Conservation (phyloP, 2,329 filamentous ascomycete species). For the Aspergillus carbonarius region DNA sequence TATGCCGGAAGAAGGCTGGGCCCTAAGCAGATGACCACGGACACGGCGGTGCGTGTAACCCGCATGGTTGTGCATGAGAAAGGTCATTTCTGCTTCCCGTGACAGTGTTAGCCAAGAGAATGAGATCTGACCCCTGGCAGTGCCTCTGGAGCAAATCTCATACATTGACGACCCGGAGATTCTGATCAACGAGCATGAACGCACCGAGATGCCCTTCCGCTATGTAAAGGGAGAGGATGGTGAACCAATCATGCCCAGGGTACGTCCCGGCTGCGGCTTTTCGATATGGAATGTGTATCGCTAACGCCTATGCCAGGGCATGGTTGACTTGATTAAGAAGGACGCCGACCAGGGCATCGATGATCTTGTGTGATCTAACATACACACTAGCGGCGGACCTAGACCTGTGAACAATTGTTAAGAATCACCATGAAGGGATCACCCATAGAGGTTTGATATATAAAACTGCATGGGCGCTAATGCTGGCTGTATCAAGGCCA, state of each 20-base stretch:
- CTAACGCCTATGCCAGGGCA: conserved; percentile 62
- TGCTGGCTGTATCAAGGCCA: background rate
- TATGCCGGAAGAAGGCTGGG: conserved; percentile 85
- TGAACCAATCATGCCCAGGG: conserved; percentile 86
- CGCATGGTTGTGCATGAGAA: conserved; percentile 82
- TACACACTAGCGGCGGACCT: background rate
- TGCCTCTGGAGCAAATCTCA: conserved; percentile 71
- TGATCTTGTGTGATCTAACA: conserved; percentile 67
- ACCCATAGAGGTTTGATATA: no score
- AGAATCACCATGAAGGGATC: background rate
- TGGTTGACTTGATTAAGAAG: conserved; percentile 89
- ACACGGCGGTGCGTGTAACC: conserved; percentile 93
- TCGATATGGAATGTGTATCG: conserved; percentile 17
- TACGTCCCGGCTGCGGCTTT: conserved; percentile 45
- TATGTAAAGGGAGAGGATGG: conserved; percentile 78
- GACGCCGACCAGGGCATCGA: conserved; percentile 91
- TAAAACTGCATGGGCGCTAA: background rate
- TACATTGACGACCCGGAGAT: conserved; percentile 90
- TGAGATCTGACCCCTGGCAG: conserved; percentile 47
- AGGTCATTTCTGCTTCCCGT: conserved; percentile 49
- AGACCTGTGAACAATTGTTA: background rate
- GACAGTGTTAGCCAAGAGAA: background rate
- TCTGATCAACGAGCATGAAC: conserved; percentile 85
- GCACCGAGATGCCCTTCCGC: conserved; percentile 95
- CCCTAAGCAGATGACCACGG: conserved; percentile 96